phyloP scores from a whole-genome alignment of 306 rosid species.

The Coriaria nepalensis region DNA sequence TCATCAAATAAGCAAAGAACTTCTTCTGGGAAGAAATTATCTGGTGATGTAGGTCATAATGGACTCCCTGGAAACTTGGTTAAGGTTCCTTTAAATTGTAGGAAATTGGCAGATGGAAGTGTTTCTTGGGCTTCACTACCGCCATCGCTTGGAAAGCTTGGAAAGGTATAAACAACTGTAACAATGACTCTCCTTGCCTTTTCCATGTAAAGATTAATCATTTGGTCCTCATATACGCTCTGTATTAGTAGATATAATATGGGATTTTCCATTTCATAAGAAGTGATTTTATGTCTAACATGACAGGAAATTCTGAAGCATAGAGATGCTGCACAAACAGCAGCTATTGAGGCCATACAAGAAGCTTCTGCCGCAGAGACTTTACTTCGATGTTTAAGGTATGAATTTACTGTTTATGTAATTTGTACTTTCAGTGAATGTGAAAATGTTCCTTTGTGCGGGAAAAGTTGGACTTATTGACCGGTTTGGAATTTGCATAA shows the following conservation, averaged over 20 bases:
- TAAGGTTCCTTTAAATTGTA: conserved; percentile 49
- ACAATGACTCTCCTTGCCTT: background rate
- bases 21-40: conserved; percentile 50
- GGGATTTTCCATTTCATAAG: conserved; percentile 7
- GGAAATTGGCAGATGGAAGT: conserved; percentile 57
- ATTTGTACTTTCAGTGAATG: no score
- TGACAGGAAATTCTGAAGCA: conserved; percentile 76
- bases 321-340: conserved; percentile 87
- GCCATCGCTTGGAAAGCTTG: conserved; percentile 81
- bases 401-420: background rate
- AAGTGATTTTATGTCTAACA: conserved; percentile 13
- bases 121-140: conserved; percentile 84
- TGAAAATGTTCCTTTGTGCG: no score
- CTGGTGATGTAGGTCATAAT: conserved; percentile 29
- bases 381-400: conserved; percentile 86
- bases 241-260: background rate
- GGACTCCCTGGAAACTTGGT: conserved; percentile 66
- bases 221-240: no score
- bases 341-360: conserved; percentile 85
- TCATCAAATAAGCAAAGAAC: conserved; percentile 35
- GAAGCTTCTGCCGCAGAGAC: conserved; percentile 93
- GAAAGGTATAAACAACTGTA: conserved; percentile 39
- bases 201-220: background rate
- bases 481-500: no score
- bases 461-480: no score